Base-by-base conservation (phyloP, 495 filamentous ascomycete species). In the Neurospora sp. region DNA sequence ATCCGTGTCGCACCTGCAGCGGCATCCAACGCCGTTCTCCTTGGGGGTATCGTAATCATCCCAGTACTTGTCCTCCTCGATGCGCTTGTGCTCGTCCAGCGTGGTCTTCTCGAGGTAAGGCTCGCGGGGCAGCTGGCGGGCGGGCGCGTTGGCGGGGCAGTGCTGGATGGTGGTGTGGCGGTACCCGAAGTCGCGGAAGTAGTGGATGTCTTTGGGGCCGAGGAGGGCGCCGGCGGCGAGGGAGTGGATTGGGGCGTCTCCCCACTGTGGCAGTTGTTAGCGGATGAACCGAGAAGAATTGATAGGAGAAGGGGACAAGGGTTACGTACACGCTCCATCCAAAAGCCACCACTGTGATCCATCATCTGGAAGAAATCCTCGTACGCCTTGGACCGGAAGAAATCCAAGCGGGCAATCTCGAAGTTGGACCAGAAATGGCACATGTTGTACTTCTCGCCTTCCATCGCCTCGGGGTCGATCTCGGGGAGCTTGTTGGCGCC, bases 371-470 rank as follows among this genome's bases (percentile, higher is more conserved):
- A 99, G 84, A 99, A 98, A 69, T 98, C 96, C 80, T 96, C 92
- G 81, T 99, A 99, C 77, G 91, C 90, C 82, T 97, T 93, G 84
- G 94, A 97, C 76, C 96, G 89, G 88, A 98, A 98, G 87, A 93
- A 99, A 85, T 93, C 91, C 71, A 99, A 86, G 71, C 91, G 89
- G 23, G 96, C 96, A 83, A 99, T 99, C 83, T 99, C 96, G 73
- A 99, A 99, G 81, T 99, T 99, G 86, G 93, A 97, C 96, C 96
- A 99, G 87, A 98, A 99, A 86, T 99, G 96, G 83, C 96, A 99
- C 96, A 99, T 99, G 85, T 99, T 99, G 85, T 99, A 99, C 75
- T 88, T 92, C 79, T 99, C 96, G 73, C 93, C 92, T 79, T 98
- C 96, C 96, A 99, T 99, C 20, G 91, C 90, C 79, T 98, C 96